Evolutionary conservation across 2,329 filamentous ascomycete genomes (phyloP).

Genomic region (Trichoderma sp.): DNA sequence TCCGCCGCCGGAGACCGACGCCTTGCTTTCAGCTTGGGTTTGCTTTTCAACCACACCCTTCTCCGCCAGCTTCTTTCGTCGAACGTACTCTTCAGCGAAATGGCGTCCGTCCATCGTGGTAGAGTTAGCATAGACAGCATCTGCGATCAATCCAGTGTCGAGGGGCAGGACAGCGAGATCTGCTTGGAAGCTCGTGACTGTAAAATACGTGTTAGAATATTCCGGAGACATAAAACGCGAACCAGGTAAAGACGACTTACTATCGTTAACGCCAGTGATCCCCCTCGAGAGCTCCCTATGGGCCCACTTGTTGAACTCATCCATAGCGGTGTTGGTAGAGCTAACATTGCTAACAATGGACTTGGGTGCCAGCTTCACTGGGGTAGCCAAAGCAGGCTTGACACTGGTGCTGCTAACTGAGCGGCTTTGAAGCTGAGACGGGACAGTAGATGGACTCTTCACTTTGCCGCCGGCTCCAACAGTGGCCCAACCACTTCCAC

Average conservation of each 20-base stretch:
- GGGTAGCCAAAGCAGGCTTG: conserved; percentile 42
- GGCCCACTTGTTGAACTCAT: conserved; percentile 94
- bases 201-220: background rate
- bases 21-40: conserved; percentile 52
- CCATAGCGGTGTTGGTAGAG: conserved; percentile 58
- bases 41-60: conserved; percentile 83
- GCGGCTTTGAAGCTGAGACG: conserved; percentile 47
- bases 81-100: conserved; percentile 91
- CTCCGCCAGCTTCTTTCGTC: conserved; percentile 88
- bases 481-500: conserved; percentile 77
- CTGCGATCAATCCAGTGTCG: conserved; percentile 79
- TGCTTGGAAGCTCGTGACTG: conserved; percentile 78
- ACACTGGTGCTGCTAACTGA: conserved; percentile 42
- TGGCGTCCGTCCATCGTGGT: conserved; percentile 88
- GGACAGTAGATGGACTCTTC: conserved; percentile 66
- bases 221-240: background rate
- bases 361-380: conserved; percentile 51
- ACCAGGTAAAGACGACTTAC: conserved; percentile 40
- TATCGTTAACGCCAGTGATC: conserved; percentile 52
- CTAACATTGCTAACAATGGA: conserved; percentile 42
- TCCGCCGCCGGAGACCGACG: conserved; percentile 57
- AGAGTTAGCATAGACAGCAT: conserved; percentile 82
- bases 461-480: conserved; percentile 92
- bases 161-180: conserved; percentile 72
- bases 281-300: conserved; percentile 75